Base-by-base conservation (phyloP, 2,329 filamentous ascomycete species). In the Pestalotiopsis sp. region DNA sequence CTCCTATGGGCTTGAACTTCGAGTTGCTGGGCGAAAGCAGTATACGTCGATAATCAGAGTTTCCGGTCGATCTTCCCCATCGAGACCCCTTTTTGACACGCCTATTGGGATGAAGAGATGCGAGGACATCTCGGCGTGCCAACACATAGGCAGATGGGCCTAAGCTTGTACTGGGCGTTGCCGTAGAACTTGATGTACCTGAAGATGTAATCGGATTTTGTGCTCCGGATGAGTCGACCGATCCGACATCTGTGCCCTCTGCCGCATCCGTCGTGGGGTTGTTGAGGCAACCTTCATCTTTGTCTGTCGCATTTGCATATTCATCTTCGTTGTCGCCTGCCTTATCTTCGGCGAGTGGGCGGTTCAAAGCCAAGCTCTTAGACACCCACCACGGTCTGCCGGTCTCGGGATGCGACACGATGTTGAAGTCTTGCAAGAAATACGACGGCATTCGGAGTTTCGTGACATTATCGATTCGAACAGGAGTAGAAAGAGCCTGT, bases 391-490 rank as follows among this genome's bases (percentile, higher is more conserved):
- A 92, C 0, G 84, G 80, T 2, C 79, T 72, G 0, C 77, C 74
- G 0, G 85, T 87, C 10, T 82, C 78, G 0, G 89, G 89, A 66
- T 91, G 84, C 1, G 79, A 74, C 13, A 89, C 79, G 1, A 89
- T 73, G 35, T 84, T 83, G 68, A 93, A 89, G 39, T 86, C 81
- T 66, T 91, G 86, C 4, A 93, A 79, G 74, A 93, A 91, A 73
- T 85, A 88, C 14, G 77, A 78, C 1, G 92, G 92, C 6, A 93
- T 77, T 1, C 74, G 73, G 0, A 76, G 74, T 0, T 73, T 69
- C 1, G 89, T 88, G 39, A 85, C 74, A 24, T 77, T 73, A 73
- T 90, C 92, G 67, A 76, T 72, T 66, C 92, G 88, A 24, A 90
- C 67, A 0, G 89, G 87, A 0, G 86, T 86, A 38, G 86, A 86